Evolutionary conservation across 495 filamentous ascomycete species (phyloP), one percentile per base, ranked within the genome.

Genomic region (Aspergillus wentii): DNA sequence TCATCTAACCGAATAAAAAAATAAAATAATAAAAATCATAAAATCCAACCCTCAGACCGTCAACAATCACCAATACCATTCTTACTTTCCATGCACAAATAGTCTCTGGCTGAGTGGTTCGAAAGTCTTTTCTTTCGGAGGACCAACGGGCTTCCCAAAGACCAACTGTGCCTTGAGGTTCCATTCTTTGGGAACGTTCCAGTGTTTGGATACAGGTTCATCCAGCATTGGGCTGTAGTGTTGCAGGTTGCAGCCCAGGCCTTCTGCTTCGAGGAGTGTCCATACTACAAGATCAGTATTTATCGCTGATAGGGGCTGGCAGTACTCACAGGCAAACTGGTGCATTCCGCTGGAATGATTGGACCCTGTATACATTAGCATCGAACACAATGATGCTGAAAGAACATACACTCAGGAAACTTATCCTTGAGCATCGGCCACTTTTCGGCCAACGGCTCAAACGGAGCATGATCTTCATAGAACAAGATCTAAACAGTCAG

Each of bases 191-290:
- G 77, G 74, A 11, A 85, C 46, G 11, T 68, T 69, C 81, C 81
- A 86, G 36, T 70, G 49, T 40, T 64, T 57, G 19, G 57, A 50
- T 9, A 79, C 75, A 59, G 72, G 72, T 29, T 52, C 63, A 59
- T 83, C 79, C 35, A 85, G 58, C 33, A 84, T 50, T 1, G 82
- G 58, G 16, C 32, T 83, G 67, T 86, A 85, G 59, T 86, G 83
- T 68, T 88, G 84, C 4, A 88, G 69, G 64, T 79, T 86, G 54
- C 72, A 75, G 30, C 82, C 84, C 22, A 86, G 64, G 22, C 84
- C 83, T 62, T 86, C 82, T 41, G 71, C 66, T 59, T 82, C 77
- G 25, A 88, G 68, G 0, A 76, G 73, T 1, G 74, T 78, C 83
- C 83, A 88, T 30, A 80, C 54, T 46, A 40, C 7, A 25, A 22